A percentile compares a stretch with the other conserved stretches of the same genome.
phyloP scores from a whole-genome alignment of 164 flowering plant species.

The Chloranthus sessilifolius region DNA sequence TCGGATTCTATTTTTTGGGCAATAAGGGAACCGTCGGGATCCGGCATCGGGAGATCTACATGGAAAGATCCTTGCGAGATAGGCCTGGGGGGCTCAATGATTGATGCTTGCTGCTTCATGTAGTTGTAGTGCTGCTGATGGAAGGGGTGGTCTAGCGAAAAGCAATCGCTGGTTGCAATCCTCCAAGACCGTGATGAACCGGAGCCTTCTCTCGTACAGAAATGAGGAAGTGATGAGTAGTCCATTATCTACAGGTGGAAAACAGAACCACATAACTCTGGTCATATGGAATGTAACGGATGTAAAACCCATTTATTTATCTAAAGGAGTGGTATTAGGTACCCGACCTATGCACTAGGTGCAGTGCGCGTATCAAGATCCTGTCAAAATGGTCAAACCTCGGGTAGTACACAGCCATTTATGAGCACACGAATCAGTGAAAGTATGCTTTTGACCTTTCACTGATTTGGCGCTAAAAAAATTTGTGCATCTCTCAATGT shows the following conservation, averaged over 20 bases:
- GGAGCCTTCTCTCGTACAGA: constrained; percentile 64
- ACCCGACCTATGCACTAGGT: too few species aligned
- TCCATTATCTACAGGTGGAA: constrained; percentile 61
- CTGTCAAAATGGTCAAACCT: too few species aligned
- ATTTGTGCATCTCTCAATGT: too few species aligned
- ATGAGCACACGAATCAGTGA: too few species aligned
- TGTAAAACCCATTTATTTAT: too few species aligned
- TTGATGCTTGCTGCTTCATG: constrained; percentile 49
- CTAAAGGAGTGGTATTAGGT: too few species aligned
- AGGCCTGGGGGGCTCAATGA: constrained; percentile 21
- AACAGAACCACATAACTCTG: background rate
- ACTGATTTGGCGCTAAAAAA: too few species aligned
- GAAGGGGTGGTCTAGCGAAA: constrained; percentile 67
- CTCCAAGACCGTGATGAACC: constrained; percentile 56
- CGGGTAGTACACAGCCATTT: too few species aligned
- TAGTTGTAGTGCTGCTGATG: constrained; percentile 72
- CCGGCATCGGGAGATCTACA: constrained; percentile 55
- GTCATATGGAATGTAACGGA: too few species aligned
- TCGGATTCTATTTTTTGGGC: constrained; percentile 65
- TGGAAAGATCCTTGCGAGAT: constrained; percentile 70
- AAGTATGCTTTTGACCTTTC: too few species aligned
- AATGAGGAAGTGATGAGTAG: constrained; percentile 72
- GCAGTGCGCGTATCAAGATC: too few species aligned
- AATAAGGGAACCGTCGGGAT: constrained; percentile 41
- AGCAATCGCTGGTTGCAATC: constrained; percentile 36